phyloP scores from a whole-genome alignment of 352 stramenopile genomes.

The Globisporangium recalcitrans region DNA sequence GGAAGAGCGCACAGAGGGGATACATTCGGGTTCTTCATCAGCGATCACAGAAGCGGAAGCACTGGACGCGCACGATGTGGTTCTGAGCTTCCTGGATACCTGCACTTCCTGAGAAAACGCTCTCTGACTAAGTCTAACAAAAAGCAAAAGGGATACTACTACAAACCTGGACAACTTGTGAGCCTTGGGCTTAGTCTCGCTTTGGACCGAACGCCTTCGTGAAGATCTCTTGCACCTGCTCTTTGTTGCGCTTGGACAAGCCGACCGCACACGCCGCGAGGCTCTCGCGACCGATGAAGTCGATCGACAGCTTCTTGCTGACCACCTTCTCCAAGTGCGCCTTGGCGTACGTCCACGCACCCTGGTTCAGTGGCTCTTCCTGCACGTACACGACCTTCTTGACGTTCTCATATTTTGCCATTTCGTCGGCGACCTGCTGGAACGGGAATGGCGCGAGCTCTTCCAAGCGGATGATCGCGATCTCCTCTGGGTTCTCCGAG shows the following conservation, averaged over 20 bases:
- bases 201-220: conserved; percentile 44
- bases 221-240: conserved; percentile 65
- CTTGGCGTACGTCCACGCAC: conserved; percentile 66
- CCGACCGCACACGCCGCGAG: conserved; percentile 67
- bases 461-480: conserved; percentile 74
- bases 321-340: conserved; percentile 72
- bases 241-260: conserved; percentile 60
- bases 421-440: conserved; percentile 48
- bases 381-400: conserved; percentile 77
- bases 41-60: not conserved
- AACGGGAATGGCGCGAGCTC: conserved; percentile 86
- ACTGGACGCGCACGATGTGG: conserved; percentile 2
- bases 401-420: conserved; percentile 53
- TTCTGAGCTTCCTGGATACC: conserved; percentile 15
- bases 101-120: conserved; percentile 5
- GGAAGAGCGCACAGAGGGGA: not conserved
- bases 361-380: conserved; percentile 80
- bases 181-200: conserved; percentile 8
- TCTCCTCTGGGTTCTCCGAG: conserved; percentile 35
- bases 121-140: not conserved
- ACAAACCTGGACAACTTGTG: conserved; percentile 3
- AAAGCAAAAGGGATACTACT: not conserved
- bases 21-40: not conserved
- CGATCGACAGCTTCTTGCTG: conserved; percentile 45
- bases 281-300: conserved; percentile 73